Evolutionary conservation across 139 green algal species (phyloP).

Genomic region (Micractinium sp.): DNA sequence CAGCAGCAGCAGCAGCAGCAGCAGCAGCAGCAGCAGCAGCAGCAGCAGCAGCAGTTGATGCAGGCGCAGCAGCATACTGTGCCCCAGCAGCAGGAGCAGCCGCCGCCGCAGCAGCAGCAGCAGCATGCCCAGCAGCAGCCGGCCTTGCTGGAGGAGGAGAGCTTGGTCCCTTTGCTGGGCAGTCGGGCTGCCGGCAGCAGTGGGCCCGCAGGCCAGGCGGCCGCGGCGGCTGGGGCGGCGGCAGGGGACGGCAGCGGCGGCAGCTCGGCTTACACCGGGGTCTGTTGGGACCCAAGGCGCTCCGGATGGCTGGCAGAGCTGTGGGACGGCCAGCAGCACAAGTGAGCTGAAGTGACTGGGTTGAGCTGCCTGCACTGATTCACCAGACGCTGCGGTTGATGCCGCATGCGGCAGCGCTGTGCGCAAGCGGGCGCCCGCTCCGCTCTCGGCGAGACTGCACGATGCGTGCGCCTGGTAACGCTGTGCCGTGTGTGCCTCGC

Average conservation of each 20-base stretch:
- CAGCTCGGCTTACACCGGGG: slow-evolving; percentile 12
- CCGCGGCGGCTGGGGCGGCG: background rate
- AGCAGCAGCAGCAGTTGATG: background rate
- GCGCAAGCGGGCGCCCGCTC: no score
- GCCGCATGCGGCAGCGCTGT: no score
- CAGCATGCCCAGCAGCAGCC: background rate
- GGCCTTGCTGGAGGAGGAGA: background rate
- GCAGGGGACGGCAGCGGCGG: background rate
- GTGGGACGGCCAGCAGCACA: slow-evolving; percentile 15
- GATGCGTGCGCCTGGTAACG: no score
- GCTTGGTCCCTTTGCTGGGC: background rate
- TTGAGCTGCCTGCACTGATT: no score
- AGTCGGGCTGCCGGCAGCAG: background rate
- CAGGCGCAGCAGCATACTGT: background rate
- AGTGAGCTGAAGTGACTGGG: background rate
- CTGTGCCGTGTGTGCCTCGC: no score
- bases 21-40: background rate
- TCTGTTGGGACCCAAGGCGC: slow-evolving; percentile 4
- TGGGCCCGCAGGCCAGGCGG: background rate
- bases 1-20: background rate
- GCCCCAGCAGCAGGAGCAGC: background rate
- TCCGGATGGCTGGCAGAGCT: slow-evolving; percentile 33
- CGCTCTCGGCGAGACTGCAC: no score
- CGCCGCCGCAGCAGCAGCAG: background rate
- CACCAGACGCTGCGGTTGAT: no score